Evolutionary conservation across 768 basidiomycete species (phyloP).

Genomic region (Auricularia sp.): DNA sequence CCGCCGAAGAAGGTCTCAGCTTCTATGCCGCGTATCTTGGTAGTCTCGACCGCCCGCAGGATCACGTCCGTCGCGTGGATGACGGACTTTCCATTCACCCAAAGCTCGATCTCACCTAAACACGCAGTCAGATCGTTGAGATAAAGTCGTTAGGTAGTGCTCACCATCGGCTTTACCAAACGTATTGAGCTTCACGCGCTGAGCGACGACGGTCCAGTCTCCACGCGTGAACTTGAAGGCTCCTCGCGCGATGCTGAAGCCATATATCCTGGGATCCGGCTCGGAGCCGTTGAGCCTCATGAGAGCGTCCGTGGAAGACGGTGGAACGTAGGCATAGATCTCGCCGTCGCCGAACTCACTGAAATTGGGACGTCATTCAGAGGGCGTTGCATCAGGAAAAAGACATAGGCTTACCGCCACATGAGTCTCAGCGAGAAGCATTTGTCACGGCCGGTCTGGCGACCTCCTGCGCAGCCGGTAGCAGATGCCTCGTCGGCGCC

Average conservation of each 20-base stretch:
- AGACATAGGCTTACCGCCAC: constrained; percentile 44
- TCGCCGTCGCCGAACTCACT: constrained; percentile 50
- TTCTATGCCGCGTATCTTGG: constrained; percentile 55
- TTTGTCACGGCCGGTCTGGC: constrained; percentile 39
- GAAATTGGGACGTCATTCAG: not conserved
- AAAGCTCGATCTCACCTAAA: constrained; percentile 59
- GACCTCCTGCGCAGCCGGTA: constrained; percentile 55
- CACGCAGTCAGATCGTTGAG: not conserved
- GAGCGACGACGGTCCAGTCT: constrained; percentile 52
- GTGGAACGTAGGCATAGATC: constrained; percentile 63
- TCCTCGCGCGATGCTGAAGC: constrained; percentile 61
- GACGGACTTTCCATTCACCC: constrained; percentile 54
- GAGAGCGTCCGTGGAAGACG: constrained; percentile 39
- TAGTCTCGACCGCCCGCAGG: constrained; percentile 37
- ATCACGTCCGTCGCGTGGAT: constrained; percentile 48
- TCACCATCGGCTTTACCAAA: constrained; percentile 54
- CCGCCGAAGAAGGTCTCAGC: constrained; percentile 78
- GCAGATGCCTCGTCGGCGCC: constrained; percentile 41
- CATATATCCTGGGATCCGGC: constrained; percentile 54
- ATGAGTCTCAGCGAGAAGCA: constrained; percentile 63
- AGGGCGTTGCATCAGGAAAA: not conserved
- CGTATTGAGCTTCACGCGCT: constrained; percentile 69
- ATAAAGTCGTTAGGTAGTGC: not conserved
- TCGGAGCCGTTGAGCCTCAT: constrained; percentile 30
- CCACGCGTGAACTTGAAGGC: constrained; percentile 55